A percentile compares a stretch with the other conserved stretches of the same genome.
phyloP scores from a whole-genome alignment of 495 filamentous ascomycete genomes.

The Sphaerosporella brunnea region DNA sequence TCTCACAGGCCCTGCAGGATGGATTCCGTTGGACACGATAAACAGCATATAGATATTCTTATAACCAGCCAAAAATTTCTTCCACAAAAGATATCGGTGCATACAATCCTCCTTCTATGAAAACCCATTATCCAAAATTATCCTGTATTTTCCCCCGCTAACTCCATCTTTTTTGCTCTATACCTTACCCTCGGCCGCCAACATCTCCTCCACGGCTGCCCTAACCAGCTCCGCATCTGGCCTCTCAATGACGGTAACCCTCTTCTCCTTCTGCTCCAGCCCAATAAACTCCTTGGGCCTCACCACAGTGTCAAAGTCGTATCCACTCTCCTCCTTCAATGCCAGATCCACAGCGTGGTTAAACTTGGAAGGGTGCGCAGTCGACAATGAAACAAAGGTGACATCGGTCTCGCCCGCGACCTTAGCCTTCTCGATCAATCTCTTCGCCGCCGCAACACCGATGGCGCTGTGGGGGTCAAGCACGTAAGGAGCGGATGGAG shows the following conservation, averaged over 20 bases:
- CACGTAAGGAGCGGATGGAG: conserved; percentile 43
- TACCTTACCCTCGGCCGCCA: conserved; percentile 28
- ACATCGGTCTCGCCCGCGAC: conserved; percentile 24
- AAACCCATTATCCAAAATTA: too few relatives aligned
- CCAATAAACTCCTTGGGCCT: conserved; percentile 64
- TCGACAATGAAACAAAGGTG: conserved; percentile 64
- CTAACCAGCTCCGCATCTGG: conserved; percentile 38
- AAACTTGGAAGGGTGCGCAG: conserved; percentile 91
- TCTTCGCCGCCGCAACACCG: conserved; percentile 52
- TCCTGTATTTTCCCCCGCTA: too few relatives aligned
- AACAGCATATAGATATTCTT: too few relatives aligned
- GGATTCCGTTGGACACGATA: too few relatives aligned
- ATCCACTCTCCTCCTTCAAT: conserved; percentile 45
- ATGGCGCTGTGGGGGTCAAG: conserved; percentile 87
- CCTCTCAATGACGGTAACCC: conserved; percentile 38
- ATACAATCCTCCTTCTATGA: too few relatives aligned
- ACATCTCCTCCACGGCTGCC: conserved; percentile 37
- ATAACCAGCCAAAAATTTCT: conserved; percentile 1
- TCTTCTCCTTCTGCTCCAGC: conserved; percentile 45
- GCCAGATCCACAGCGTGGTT: conserved; percentile 58
- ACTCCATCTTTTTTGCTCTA: too few relatives aligned
- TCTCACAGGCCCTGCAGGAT: too few relatives aligned
- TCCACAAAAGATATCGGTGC: conserved; percentile 2
- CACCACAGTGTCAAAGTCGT: conserved; percentile 51
- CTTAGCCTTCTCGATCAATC: conserved; percentile 40